Conservation (phyloP, 208 protist genomes). For the Crithidia sp. region DNA sequence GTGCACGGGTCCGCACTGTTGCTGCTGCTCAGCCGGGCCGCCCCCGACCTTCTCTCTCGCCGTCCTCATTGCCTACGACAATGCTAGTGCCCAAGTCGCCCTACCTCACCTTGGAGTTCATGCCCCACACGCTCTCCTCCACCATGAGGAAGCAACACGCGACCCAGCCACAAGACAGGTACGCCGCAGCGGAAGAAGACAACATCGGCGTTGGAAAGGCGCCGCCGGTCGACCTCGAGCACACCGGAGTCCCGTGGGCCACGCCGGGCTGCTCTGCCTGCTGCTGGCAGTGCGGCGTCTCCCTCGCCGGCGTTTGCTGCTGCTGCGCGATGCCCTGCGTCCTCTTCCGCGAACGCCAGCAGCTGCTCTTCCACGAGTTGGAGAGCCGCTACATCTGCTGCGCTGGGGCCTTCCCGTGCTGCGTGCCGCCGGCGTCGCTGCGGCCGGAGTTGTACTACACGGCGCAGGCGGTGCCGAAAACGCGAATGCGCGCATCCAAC, state of each 20-base stretch:
- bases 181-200: background rate
- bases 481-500: background rate
- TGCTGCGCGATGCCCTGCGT: slow-evolving; percentile 45
- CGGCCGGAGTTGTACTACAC: slow-evolving; percentile 63
- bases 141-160: background rate
- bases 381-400: slow-evolving; percentile 54
- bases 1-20: no score
- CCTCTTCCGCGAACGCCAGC: slow-evolving; percentile 42
- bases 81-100: slow-evolving; percentile 28
- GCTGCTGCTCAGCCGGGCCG: no score
- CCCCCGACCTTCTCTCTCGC: no score
- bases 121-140: slow-evolving; percentile 6
- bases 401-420: slow-evolving; percentile 45
- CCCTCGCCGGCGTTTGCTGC: slow-evolving; percentile 33
- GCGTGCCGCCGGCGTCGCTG: slow-evolving; percentile 37
- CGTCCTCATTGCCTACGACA: no score
- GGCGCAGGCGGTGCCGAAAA: slow-evolving; percentile 6
- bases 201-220: background rate
- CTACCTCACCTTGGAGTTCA: slow-evolving; percentile 25
- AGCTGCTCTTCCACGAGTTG: slow-evolving; percentile 44
- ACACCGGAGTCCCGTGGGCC: slow-evolving; percentile 27
- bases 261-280: slow-evolving; percentile 28
- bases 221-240: slow-evolving; percentile 5
- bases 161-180: background rate
- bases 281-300: slow-evolving; percentile 30